Conservation (phyloP, 768 basidiomycete genomes). For the Gyrodon lividus region DNA sequence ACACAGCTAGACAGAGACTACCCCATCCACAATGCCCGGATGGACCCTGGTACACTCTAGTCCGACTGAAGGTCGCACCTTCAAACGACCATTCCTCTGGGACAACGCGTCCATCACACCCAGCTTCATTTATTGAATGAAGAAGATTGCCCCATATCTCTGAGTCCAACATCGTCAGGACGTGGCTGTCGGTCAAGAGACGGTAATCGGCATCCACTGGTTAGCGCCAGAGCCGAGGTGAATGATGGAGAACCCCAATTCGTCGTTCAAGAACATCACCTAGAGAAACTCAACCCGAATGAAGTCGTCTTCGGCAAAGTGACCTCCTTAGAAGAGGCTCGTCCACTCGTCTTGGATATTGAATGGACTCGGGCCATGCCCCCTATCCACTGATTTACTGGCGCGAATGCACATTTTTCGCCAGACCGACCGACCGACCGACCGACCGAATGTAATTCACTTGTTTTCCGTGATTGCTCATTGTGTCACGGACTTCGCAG, state of each 20-base stretch:
- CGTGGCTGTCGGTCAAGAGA: constrained; percentile 49
- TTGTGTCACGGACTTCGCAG: constrained; percentile 49
- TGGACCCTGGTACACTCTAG: constrained; percentile 14
- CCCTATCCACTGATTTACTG: constrained; percentile 43
- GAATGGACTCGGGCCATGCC: constrained; percentile 34
- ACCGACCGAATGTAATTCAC: constrained; percentile 37
- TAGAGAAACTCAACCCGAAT: constrained; percentile 30
- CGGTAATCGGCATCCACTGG: constrained; percentile 52
- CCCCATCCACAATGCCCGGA: constrained; percentile 5
- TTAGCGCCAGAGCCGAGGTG: constrained; percentile 41
- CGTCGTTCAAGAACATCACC: constrained; percentile 38
- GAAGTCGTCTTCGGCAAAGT: constrained; percentile 41
- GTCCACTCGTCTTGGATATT: constrained; percentile 28
- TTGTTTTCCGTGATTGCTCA: constrained; percentile 47
- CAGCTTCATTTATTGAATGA: constrained; percentile 27
- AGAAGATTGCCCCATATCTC: constrained; percentile 26
- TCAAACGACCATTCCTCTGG: constrained; percentile 42
- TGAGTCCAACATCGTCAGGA: constrained; percentile 35
- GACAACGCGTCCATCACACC: constrained; percentile 38
- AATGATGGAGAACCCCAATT: constrained; percentile 31
- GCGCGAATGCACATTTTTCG: constrained; percentile 42
- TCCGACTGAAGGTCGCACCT: constrained; percentile 11
- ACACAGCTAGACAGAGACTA: too few relatives aligned
- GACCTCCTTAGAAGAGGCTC: constrained; percentile 36
- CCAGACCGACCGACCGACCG: constrained; percentile 38